A percentile compares a stretch with the other conserved stretches of the same genome.
These are phyloP conservation scores for Suillus subluteus DNA, from an alignment of 768 basidiomycete genomes.

Conservation along the genomic window DNA sequence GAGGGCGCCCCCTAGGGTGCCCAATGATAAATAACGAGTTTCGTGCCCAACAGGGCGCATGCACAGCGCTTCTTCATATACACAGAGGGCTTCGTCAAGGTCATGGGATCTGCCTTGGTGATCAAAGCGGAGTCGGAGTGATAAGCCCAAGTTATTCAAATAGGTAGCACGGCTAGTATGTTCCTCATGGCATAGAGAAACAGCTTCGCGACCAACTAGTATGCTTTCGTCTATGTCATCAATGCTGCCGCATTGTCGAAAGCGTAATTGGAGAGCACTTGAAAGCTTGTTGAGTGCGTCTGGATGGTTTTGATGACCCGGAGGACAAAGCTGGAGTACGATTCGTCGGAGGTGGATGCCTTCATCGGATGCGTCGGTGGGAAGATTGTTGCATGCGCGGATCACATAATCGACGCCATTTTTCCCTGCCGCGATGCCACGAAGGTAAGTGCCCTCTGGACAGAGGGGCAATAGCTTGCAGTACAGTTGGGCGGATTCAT, in stretches of 20 bases:
- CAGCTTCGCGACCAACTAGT: not conserved
- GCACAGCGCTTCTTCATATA: not conserved
- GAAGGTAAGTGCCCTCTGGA: not conserved
- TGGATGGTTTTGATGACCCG: not conserved
- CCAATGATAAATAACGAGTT: not conserved
- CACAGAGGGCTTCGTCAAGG: not conserved
- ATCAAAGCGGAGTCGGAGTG: not conserved
- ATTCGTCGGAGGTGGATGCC: not conserved
- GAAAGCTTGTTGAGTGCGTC: not conserved
- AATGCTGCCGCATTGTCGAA: not conserved
- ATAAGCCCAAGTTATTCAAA: not conserved
- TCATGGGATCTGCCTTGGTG: not conserved
- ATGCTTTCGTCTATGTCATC: not conserved
- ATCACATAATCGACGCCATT: not conserved
- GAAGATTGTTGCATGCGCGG: not conserved
- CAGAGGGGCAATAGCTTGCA: too few relatives aligned
- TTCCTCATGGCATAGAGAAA: not conserved
- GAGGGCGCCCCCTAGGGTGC: not conserved
- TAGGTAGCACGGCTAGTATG: fast-evolving
- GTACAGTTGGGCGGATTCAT: too few relatives aligned
- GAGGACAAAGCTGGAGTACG: not conserved
- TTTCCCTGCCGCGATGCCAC: not conserved
- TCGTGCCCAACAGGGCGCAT: not conserved
- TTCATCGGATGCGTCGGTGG: not conserved
- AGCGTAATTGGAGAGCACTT: fast-evolving